phyloP scores from a whole-genome alignment of 2,329 filamentous ascomycete genomes.

The Ascochyta pisi region DNA sequence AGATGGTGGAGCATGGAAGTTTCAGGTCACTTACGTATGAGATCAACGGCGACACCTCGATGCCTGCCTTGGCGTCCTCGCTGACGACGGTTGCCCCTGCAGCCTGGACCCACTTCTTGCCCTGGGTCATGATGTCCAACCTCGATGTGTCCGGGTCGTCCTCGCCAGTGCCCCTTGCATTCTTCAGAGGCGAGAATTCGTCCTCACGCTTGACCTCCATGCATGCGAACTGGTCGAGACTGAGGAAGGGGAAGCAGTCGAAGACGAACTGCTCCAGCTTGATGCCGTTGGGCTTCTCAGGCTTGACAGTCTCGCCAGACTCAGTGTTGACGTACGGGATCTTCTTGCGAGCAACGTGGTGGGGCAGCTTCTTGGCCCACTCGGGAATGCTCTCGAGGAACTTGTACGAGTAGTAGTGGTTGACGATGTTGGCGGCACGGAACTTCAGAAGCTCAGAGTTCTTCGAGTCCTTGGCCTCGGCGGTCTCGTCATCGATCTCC shows the following conservation, averaged over 20 bases:
- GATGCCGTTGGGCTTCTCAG: slow-evolving; percentile 94
- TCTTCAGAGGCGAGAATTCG: slow-evolving; percentile 98
- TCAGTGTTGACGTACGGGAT: slow-evolving; percentile 83
- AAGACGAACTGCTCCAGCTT: slow-evolving; percentile 99
- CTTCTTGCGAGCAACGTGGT: slow-evolving; percentile 98
- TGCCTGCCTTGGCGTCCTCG: slow-evolving; percentile 63
- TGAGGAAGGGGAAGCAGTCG: slow-evolving; percentile 91
- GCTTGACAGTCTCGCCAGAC: slow-evolving; percentile 82
- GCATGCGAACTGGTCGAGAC: slow-evolving; percentile 88
- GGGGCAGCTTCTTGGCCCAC: slow-evolving; percentile 85
- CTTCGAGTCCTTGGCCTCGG: slow-evolving; percentile 84
- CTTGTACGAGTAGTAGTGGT: slow-evolving; percentile 97
- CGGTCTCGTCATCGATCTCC: slow-evolving; percentile 89
- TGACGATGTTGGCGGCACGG: slow-evolving; percentile 98
- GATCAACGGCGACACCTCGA: slow-evolving; percentile 91
- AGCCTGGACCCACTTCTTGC: slow-evolving; percentile 81
- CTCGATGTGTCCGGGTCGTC: slow-evolving; percentile 95
- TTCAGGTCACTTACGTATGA: slow-evolving; percentile 79
- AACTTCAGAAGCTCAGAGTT: slow-evolving; percentile 87
- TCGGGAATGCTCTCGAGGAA: slow-evolving; percentile 90
- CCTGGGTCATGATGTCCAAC: slow-evolving; percentile 87
- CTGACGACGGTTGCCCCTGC: slow-evolving; percentile 78
- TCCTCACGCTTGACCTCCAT: slow-evolving; percentile 97
- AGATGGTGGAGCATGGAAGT: not conserved
- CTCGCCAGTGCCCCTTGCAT: slow-evolving; percentile 79